phyloP scores from a whole-genome alignment of 129 eudicot genomes.

The Solidago caesia region DNA sequence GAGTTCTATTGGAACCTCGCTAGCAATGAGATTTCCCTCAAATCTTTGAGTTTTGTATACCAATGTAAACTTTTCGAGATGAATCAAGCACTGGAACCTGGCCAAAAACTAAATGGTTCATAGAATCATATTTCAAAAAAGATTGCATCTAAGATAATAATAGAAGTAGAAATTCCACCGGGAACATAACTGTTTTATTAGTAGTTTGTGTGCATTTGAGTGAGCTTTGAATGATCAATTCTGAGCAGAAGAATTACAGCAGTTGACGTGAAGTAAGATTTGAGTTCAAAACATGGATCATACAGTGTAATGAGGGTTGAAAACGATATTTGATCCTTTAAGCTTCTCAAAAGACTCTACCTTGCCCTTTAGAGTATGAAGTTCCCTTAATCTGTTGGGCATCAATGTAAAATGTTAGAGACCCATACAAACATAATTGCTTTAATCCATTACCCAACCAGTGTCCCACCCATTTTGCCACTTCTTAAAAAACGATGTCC shows the following conservation, averaged over 20 bases:
- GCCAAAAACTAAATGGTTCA: no score
- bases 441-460: not conserved
- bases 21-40: constrained; percentile 86
- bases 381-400: constrained; percentile 52
- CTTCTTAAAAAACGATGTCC: not conserved
- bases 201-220: constrained; percentile 28
- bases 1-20: constrained; percentile 93
- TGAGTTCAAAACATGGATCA: constrained; percentile 17
- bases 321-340: constrained; percentile 58
- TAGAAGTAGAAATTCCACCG: constrained; percentile 46
- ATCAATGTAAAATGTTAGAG: constrained; percentile 14
- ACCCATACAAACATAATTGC: not conserved
- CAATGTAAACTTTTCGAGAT: constrained; percentile 89
- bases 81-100: constrained; percentile 98
- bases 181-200: constrained; percentile 55
- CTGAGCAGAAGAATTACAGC: constrained; percentile 15
- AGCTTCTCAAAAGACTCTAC: constrained; percentile 72
- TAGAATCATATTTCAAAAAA: constrained; percentile 27
- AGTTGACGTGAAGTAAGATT: not conserved
- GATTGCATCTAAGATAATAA: constrained; percentile 8
- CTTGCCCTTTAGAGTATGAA: constrained; percentile 62
- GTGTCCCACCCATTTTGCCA: not conserved
- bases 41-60: constrained; percentile 96
- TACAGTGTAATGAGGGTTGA: constrained; percentile 67
- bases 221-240: constrained; percentile 28